Conservation (phyloP, 2,329 filamentous ascomycete genomes). For the Polytolypa hystricis region DNA sequence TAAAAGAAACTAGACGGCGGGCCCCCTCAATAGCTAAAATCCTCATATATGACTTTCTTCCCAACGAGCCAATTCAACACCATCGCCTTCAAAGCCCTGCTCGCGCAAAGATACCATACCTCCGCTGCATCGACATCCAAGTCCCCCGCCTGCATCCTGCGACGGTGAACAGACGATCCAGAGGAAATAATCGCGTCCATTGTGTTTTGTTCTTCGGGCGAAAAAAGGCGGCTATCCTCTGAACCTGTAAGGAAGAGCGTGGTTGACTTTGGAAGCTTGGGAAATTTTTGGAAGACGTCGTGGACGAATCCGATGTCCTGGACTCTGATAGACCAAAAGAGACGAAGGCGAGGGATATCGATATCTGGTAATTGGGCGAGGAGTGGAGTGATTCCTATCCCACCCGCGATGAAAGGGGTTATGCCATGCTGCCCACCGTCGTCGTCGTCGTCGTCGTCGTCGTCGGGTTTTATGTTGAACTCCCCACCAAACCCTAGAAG, state of each 20-base stretch:
- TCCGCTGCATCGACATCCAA: slow-evolving; percentile 27
- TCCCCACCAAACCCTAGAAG: slow-evolving; percentile 64
- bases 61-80: slow-evolving; percentile 45
- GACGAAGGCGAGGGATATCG: slow-evolving; percentile 34
- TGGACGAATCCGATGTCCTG: slow-evolving; percentile 53
- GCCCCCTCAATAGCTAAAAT: slow-evolving; percentile 51
- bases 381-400: slow-evolving; percentile 74
- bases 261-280: slow-evolving; percentile 42
- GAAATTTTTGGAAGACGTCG: slow-evolving; percentile 46
- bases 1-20: too few relatives aligned
- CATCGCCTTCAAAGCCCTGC: slow-evolving; percentile 37
- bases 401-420: slow-evolving; percentile 58
- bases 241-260: slow-evolving; percentile 55
- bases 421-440: slow-evolving; percentile 29
- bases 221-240: slow-evolving; percentile 6
- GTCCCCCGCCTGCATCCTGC: slow-evolving; percentile 41
- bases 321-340: slow-evolving; percentile 58
- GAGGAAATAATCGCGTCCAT: slow-evolving; percentile 27
- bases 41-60: slow-evolving; percentile 47
- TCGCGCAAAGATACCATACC: slow-evolving; percentile 52
- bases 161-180: slow-evolving; percentile 27
- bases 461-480: slow-evolving; percentile 20
- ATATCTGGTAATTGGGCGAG: slow-evolving; percentile 56
- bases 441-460: slow-evolving; percentile 15
- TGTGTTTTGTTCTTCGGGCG: slow-evolving; percentile 28